Base-by-base conservation (phyloP, 1,284 basidiomycete species). In the Leccinum pallidistipes region DNA sequence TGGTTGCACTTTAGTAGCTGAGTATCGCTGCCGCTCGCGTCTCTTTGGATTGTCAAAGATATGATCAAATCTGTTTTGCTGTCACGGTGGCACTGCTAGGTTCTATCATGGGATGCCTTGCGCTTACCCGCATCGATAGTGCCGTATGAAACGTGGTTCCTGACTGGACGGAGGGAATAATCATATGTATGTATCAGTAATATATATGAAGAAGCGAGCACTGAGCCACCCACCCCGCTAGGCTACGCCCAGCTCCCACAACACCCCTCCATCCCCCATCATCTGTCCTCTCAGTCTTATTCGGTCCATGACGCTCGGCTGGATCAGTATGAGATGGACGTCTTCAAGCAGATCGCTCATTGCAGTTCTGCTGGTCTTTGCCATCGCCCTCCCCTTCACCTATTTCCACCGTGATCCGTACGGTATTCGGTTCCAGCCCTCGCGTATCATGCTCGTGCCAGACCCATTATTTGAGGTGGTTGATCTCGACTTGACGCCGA, bases 321-420 rank as follows among this genome's bases (percentile, higher is more conserved):
- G 53, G 56, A 5, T 50, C 10, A 32, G 27, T 3, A 5, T 65
- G 5, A 55, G 59, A 10, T 56, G 64, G 58, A 18, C 18, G 1
- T 11, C 38, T 36, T 50, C 65, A 3, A 27, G 45, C 11, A 61
- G 62, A 55, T 49, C 50, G 7, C 9, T 67, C 21, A 1, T 40
- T 2, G 32, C 38, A n/a, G 1, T 67, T 34, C 7, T 65, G 5
- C 5, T 67, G 2, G 36, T 56, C 6, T 55, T 16, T 12, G 9
- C 55, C 16, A 1, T 65, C 16, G 29, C 38, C 8, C 2, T 58
- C 18, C 49, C 40, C 14, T 27, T 65, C 29, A 24, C 11, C 1
- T 18, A 56, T 14, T 29, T 34, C 2, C 3, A 18, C 5, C 34
- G 34, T 36, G 34, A 36, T 36, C 18, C 40, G 2, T 16, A 38